These are phyloP conservation scores for Coemansia sp. DNA, from an alignment of 192 early-diverging fungal genomes.

Conservation along the genomic window DNA sequence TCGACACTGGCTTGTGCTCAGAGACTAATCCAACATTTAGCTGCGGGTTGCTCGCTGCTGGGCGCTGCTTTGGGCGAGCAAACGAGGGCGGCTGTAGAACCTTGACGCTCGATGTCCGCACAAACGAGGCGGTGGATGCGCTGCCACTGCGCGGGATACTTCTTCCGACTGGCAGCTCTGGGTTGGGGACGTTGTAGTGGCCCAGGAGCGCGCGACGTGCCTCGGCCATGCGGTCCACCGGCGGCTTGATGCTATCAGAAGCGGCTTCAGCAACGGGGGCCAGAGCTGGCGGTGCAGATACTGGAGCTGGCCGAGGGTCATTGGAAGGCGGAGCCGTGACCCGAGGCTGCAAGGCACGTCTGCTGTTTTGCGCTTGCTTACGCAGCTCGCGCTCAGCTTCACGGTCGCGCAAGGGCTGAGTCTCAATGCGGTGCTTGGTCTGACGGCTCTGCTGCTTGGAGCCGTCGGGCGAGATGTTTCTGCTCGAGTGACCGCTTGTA, in stretches of 20 bases:
- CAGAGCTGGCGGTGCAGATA: not conserved
- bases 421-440: slow-evolving; percentile 39
- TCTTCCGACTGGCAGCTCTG: slow-evolving; percentile 20
- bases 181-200: slow-evolving; percentile 35
- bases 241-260: not conserved
- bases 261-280: not conserved
- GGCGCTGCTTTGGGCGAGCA: slow-evolving; percentile 24
- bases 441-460: slow-evolving; percentile 15
- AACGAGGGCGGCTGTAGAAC: slow-evolving; percentile 38
- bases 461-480: slow-evolving; percentile 33
- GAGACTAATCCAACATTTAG: not conserved
- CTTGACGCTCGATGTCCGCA: slow-evolving; percentile 38
- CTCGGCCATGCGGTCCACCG: slow-evolving; percentile 34
- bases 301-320: not conserved
- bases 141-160: slow-evolving; percentile 36
- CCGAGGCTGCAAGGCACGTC: not conserved
- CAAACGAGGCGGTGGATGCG: not conserved
- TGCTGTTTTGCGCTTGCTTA: not conserved
- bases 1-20: not conserved
- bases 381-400: slow-evolving; percentile 50
- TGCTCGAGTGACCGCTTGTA: slow-evolving; percentile 26
- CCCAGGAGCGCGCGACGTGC: slow-evolving; percentile 44
- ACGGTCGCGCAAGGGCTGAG: slow-evolving; percentile 47
- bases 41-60: not conserved
- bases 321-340: not conserved